Evolutionary conservation across 495 filamentous ascomycete species (phyloP), one percentile per base, ranked within the genome.

Genomic region (Collariella sp.): DNA sequence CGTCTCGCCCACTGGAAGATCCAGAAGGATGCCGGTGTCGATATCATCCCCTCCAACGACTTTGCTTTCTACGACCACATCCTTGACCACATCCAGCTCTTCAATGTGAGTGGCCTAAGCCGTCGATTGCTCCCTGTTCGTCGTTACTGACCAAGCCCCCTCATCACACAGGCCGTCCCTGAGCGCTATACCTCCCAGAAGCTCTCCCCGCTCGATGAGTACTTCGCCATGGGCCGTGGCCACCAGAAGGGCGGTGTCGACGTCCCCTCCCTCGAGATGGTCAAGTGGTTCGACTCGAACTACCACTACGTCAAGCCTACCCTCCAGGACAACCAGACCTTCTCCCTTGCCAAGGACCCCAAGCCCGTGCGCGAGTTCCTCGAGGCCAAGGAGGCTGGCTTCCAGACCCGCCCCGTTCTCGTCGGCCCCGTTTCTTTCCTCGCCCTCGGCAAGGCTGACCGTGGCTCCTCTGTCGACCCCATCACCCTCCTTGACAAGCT

Each of bases 261-360:
- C 76, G 93, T 98, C 63, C 91, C 91, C 45, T 78, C 77, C 65
- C 78, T 97, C 70, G 93, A 98, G 80, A 98, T 98, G 93, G 93
- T 98, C 50, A 98, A 98, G 78, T 98, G 94, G 93, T 98, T 98
- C 71, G 93, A 98, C 80, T 95, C 89, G 61, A 98, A 98, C 85
- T 98, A 98, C 83, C 93, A 98, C 81, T 97, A 97, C 77, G 93
- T 97, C 74, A 96, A 96, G 83, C 93, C 93, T 54, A 96, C 93
- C 55, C 81, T 98, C 53, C 87, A 95, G 73, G 86, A 96, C 75
- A 84, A 86, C 79, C 93, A 98, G 82, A 82, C 79, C 58, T 98
- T 97, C 85, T 87, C 87, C 72, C 88, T 98, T 49, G 74, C 78
- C 57, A 68, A 79, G 54, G 81, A 87, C 72, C 90, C 93, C 68